Percentiles rank a stretch among this genome's conserved stretches.
These are phyloP conservation scores for Pleurotus cornucopiae DNA, from an alignment of 768 basidiomycete species.

Conservation along the genomic window DNA sequence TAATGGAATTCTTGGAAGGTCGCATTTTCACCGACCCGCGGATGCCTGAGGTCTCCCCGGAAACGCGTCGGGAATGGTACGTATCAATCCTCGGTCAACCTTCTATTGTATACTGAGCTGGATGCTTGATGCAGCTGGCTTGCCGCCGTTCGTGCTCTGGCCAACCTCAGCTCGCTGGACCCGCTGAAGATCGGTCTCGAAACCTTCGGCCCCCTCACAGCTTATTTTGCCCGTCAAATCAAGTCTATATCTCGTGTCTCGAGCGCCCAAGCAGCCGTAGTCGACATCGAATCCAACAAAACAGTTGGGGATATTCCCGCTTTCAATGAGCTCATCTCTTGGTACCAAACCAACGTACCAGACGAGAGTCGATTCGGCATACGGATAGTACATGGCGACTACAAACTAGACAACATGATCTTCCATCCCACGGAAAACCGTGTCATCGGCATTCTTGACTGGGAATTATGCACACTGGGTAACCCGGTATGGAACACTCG, in stretches of 20 bases:
- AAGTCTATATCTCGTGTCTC: slow-evolving; percentile 84
- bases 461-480: slow-evolving; percentile 95
- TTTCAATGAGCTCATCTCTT: slow-evolving; percentile 66
- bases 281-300: slow-evolving; percentile 60
- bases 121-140: slow-evolving; percentile 57
- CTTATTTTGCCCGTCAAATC: slow-evolving; percentile 94
- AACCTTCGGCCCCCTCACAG: slow-evolving; percentile 65
- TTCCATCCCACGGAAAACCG: slow-evolving; percentile 90
- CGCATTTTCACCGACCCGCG: slow-evolving; percentile 86
- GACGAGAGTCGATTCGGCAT: slow-evolving; percentile 71
- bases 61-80: slow-evolving; percentile 70
- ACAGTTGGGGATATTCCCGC: slow-evolving; percentile 69
- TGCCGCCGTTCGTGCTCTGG: slow-evolving; percentile 68
- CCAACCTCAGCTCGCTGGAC: slow-evolving; percentile 58
- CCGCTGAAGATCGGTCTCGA: slow-evolving; percentile 65
- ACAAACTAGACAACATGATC: slow-evolving; percentile 95
- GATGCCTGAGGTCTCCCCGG: slow-evolving; percentile 63
- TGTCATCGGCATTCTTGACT: slow-evolving; percentile 94
- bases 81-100: slow-evolving; percentile 15
- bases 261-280: slow-evolving; percentile 63
- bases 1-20: slow-evolving; percentile 95
- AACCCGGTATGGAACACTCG: slow-evolving; percentile 54
- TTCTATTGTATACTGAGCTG: no score
- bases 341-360: slow-evolving; percentile 75
- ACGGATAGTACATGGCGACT: slow-evolving; percentile 96